Base-by-base conservation (phyloP, 257 asterid species). In the Solanum rostratum region DNA sequence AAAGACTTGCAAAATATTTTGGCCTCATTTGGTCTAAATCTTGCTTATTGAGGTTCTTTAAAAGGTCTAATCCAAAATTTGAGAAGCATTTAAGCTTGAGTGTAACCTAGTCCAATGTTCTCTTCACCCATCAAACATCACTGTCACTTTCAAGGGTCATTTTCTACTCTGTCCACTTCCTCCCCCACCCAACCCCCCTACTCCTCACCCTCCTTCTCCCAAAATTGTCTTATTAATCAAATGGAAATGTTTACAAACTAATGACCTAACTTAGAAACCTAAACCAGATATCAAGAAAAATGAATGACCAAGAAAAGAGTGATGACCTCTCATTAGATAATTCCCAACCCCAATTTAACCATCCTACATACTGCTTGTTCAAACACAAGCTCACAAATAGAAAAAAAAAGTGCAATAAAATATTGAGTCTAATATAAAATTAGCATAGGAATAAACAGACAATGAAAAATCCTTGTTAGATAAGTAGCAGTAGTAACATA, bases 51-150 rank as follows among this genome's bases (percentile, higher is more conserved):
- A 81, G 52, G 24, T 29, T 13, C 18, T 69, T 22, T 33, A 68
- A 83, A 85, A 53, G 89, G 87, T 70, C 84, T 49, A 76, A 84
- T 86, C 85, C 85, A 14, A 89, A 43, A 63, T 76, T 70, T 66
- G 62, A 45, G 86, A 78, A 80, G 86, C 88, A 60, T 79, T 70
- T 57, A 69, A 84, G 76, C 86, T 76, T 89, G 83, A 87, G 90
- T 87, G 89, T 45, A 88, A 86, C 90, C 89, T 84, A 90, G 93
- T 89, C 90, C 87, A 90, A 83, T 88, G 87, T 89, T 83, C 90
- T 65, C 86, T 41, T 83, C 86, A 88, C 80, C 27, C 86, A 88
- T 88, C 90, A 88, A 82, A 90, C 81, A 87, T 90, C 82, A 78
- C 45, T 49, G 46, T 78, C 94, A 87, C 88, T 91, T 73, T 92